phyloP scores from a whole-genome alignment of 2,329 filamentous ascomycete species.

The Elsinoe batatas region DNA sequence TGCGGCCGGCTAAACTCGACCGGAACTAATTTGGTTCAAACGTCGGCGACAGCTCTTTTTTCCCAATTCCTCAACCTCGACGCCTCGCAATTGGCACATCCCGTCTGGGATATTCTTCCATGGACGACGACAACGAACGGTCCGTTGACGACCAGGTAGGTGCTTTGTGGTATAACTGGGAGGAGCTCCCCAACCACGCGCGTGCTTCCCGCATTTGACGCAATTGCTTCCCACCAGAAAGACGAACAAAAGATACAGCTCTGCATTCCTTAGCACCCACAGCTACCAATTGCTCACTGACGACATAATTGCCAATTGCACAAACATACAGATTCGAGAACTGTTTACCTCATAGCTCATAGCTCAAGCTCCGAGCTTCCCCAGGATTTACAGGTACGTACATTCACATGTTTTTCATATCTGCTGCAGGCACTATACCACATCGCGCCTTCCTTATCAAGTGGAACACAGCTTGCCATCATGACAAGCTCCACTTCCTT shows the following conservation, averaged over 20 bases:
- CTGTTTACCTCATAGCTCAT: not conserved
- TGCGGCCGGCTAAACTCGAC: not conserved
- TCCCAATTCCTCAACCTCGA: not conserved
- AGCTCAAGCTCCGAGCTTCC: not conserved
- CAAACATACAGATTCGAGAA: not conserved
- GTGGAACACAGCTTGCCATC: not conserved
- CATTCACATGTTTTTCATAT: not conserved
- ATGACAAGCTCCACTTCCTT: not conserved
- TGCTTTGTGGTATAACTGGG: constrained; percentile 1
- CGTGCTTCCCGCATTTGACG: constrained; percentile 12
- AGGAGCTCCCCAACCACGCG: constrained; percentile 8
- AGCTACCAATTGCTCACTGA: not conserved
- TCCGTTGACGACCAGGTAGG: not conserved
- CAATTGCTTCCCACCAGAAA: not conserved
- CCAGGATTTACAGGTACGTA: not conserved
- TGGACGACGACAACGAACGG: constrained; percentile 4
- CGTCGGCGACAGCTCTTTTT: constrained; percentile 4
- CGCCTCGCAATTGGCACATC: not conserved
- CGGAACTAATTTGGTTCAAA: constrained; percentile 1
- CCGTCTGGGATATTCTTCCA: not conserved
- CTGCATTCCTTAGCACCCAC: not conserved
- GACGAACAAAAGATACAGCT: not conserved
- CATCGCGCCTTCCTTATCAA: not conserved
- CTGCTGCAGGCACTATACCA: not conserved
- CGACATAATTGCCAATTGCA: not conserved